A percentile compares a stretch with the other conserved stretches of the same genome.
Conservation (phyloP, 768 basidiomycete species). For the Suillus ampliporus region DNA sequence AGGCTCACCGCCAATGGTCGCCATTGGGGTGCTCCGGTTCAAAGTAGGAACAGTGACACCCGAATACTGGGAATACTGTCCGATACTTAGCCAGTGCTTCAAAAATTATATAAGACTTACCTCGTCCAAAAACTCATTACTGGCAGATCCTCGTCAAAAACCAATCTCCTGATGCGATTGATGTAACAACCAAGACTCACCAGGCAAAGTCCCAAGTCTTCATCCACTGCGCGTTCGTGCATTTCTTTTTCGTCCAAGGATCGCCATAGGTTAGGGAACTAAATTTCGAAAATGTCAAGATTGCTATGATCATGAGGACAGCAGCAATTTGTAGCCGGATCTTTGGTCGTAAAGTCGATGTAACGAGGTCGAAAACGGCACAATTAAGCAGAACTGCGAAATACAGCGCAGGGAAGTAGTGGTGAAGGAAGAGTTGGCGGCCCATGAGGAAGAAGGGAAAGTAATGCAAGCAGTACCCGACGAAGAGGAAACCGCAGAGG, state of each 20-base stretch:
- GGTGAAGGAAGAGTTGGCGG: slow-evolving; percentile 96
- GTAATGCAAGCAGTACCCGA: slow-evolving; percentile 94
- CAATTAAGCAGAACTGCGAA: slow-evolving; percentile 84
- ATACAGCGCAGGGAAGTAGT: slow-evolving; percentile 97
- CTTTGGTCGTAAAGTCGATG: slow-evolving; percentile 76
- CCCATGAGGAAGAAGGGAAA: slow-evolving; percentile 97
- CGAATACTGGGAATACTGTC: slow-evolving; percentile 64
- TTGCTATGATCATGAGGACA: slow-evolving; percentile 70
- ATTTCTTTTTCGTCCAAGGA: slow-evolving; percentile 85
- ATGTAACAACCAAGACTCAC: slow-evolving; percentile 52
- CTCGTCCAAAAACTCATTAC: slow-evolving; percentile 70
- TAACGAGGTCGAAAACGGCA: slow-evolving; percentile 83
- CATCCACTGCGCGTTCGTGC: slow-evolving; percentile 79
- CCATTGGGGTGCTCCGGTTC: slow-evolving; percentile 42
- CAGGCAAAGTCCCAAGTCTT: slow-evolving; percentile 98
- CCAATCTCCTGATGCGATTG: neutral
- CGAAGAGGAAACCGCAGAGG: slow-evolving; percentile 88
- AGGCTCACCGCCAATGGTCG: slow-evolving; percentile 57
- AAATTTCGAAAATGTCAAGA: slow-evolving; percentile 81
- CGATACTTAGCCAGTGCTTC: neutral
- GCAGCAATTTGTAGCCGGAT: slow-evolving; percentile 82
- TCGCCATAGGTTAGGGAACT: slow-evolving; percentile 85
- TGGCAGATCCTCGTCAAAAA: slow-evolving; percentile 28
- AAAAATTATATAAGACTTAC: slow-evolving; percentile 47
- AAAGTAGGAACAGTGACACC: slow-evolving; percentile 44